These are phyloP conservation scores for Datisca glomerata DNA, from an alignment of 306 rosid genomes.

Conservation along the genomic window DNA sequence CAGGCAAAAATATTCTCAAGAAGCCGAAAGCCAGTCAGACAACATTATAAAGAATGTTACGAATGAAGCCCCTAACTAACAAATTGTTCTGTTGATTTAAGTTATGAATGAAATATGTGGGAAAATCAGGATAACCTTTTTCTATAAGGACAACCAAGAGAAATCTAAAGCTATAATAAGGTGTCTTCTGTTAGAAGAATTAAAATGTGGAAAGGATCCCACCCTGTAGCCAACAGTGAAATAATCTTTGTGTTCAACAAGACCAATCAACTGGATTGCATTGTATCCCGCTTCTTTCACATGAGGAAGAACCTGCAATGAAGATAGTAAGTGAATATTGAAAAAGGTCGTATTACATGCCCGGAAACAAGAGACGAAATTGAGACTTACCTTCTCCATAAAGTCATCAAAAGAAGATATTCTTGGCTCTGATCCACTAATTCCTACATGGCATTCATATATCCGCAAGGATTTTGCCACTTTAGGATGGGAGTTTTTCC, in stretches of 20 bases:
- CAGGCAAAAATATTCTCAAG: too few species aligned
- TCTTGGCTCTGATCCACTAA: constrained; percentile 82
- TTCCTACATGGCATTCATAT: constrained; percentile 96
- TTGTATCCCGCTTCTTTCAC: constrained; percentile 87
- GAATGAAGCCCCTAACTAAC: neutral
- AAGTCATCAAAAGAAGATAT: constrained; percentile 75
- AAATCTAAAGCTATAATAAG: constrained; percentile 1
- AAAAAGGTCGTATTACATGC: constrained; percentile 5
- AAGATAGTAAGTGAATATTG: too few species aligned
- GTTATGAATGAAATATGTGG: too few species aligned
- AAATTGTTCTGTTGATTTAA: neutral
- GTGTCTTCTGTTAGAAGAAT: constrained; percentile 3
- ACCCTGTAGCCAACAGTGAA: constrained; percentile 93
- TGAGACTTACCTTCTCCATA: constrained; percentile 36
- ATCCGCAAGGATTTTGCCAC: constrained; percentile 62
- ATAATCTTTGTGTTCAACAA: constrained; percentile 89
- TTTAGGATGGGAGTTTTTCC: constrained; percentile 58
- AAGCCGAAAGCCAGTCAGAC: neutral
- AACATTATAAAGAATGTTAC: neutral
- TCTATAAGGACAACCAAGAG: constrained; percentile 3
- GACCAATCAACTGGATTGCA: constrained; percentile 82
- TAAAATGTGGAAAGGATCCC: constrained; percentile 22
- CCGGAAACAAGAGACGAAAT: neutral
- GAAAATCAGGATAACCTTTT: too few species aligned
- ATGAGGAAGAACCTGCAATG: constrained; percentile 81